phyloP scores from a whole-genome alignment of 768 basidiomycete genomes.

The Pisolithus marmoratus region DNA sequence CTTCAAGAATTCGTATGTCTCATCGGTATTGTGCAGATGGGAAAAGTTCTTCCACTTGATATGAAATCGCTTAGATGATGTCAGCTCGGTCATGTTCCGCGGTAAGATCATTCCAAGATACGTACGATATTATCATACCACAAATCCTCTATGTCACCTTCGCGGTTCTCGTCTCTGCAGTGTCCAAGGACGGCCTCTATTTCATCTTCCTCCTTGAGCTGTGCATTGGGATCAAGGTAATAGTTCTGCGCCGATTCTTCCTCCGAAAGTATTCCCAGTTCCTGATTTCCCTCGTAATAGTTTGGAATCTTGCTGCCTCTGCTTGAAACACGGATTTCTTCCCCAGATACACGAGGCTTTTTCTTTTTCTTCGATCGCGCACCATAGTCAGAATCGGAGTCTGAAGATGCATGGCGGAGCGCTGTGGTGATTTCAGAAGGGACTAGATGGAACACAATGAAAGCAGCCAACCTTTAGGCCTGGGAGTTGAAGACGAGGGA shows the following conservation, averaged over 20 bases:
- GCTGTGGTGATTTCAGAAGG: slow-evolving; percentile 18
- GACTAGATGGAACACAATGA: slow-evolving; percentile 6
- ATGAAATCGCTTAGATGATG: slow-evolving; percentile 73
- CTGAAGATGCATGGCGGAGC: slow-evolving; percentile 57
- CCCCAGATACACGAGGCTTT: slow-evolving; percentile 47
- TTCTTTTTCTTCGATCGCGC: slow-evolving; percentile 85
- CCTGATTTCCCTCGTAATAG: slow-evolving; percentile 71
- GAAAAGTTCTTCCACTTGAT: slow-evolving; percentile 99
- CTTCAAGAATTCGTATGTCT: slow-evolving; percentile 93
- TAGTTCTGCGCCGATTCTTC: slow-evolving; percentile 54
- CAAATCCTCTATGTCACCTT: slow-evolving; percentile 70
- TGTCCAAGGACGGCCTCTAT: slow-evolving; percentile 91
- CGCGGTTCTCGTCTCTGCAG: slow-evolving; percentile 75
- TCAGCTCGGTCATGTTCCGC: slow-evolving; percentile 2
- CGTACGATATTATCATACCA: slow-evolving; percentile 86
- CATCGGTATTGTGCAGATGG: slow-evolving; percentile 98
- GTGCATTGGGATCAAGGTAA: slow-evolving; percentile 47
- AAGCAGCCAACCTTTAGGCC: slow-evolving; percentile 50
- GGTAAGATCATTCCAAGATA: not conserved
- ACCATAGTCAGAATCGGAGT: slow-evolving; percentile 86
- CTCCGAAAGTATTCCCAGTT: slow-evolving; percentile 63
- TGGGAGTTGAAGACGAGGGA: slow-evolving; percentile 38
- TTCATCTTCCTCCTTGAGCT: slow-evolving; percentile 68
- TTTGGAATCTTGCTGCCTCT: slow-evolving; percentile 77
- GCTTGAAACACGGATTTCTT: slow-evolving; percentile 74